phyloP scores from a whole-genome alignment of 768 basidiomycete species.

The Boletus rubescentipes region DNA sequence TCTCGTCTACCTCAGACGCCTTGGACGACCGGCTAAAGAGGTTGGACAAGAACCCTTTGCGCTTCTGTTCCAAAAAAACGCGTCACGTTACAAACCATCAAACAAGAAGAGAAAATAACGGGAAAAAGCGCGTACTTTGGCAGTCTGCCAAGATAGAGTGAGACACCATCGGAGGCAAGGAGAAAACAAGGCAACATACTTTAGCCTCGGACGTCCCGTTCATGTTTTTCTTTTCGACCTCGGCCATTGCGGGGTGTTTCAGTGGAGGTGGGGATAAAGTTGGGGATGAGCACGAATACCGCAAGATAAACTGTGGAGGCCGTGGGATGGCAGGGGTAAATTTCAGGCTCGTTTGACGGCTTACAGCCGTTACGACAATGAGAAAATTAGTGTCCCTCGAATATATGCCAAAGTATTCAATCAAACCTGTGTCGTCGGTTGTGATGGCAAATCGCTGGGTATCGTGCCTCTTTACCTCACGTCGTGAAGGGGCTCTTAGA shows the following conservation, averaged over 20 bases:
- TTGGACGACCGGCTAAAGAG: conserved; percentile 2
- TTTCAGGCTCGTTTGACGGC: background rate
- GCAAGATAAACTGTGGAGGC: conserved; percentile 4
- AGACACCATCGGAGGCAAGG: background rate
- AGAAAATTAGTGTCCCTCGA: background rate
- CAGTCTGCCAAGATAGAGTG: background rate
- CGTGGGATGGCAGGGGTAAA: conserved; percentile 7
- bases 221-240: background rate
- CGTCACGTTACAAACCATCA: background rate
- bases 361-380: background rate
- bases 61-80: conserved; percentile 6
- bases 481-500: background rate
- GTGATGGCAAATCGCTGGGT: background rate
- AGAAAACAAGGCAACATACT: background rate
- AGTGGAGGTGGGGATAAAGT: background rate
- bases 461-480: conserved; percentile 1
- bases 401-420: too few relatives aligned
- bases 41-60: conserved; percentile 18
- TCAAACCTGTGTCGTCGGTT: background rate
- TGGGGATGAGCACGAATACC: background rate
- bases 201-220: background rate
- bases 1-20: background rate
- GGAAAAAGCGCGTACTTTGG: conserved; percentile 3
- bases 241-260: conserved; percentile 2
- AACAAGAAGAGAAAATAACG: background rate